These are phyloP conservation scores for Hibiscus mutabilis DNA, from an alignment of 345 rosid species.

Conservation along the genomic window DNA sequence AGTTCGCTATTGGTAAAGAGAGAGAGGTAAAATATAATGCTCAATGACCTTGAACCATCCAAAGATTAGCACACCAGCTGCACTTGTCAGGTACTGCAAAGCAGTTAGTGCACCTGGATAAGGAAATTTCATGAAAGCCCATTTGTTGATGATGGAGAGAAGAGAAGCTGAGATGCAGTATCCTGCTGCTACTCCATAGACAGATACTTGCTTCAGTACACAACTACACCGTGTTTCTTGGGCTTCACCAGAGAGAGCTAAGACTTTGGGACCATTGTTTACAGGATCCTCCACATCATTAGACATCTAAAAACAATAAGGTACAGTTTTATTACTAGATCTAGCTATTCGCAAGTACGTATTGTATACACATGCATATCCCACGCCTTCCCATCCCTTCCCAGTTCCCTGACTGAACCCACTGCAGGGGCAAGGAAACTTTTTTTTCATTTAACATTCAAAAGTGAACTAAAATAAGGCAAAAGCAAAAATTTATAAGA, in stretches of 20 bases:
- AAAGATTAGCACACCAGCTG: slow-evolving; percentile 64
- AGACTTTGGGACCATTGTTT: neutral
- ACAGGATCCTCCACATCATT: slow-evolving; percentile 4
- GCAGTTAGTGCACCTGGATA: slow-evolving; percentile 96
- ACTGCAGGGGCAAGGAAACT: neutral
- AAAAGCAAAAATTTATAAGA: neutral
- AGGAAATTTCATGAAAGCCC: slow-evolving; percentile 96
- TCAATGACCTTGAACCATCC: slow-evolving; percentile 59
- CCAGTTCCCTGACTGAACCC: neutral
- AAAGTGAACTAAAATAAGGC: neutral
- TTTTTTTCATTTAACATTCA: neutral
- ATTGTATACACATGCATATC: neutral
- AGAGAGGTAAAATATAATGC: slow-evolving; percentile 84
- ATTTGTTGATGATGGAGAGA: slow-evolving; percentile 93
- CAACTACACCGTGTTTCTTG: slow-evolving; percentile 1
- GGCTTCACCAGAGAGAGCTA: neutral
- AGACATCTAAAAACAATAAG: neutral
- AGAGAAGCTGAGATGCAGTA: slow-evolving; percentile 92
- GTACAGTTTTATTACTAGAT: neutral
- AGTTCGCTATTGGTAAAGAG: slow-evolving; percentile 97
- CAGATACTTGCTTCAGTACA: slow-evolving; percentile 7
- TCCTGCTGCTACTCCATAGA: slow-evolving; percentile 82
- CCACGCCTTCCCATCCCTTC: neutral
- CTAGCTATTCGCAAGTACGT: neutral
- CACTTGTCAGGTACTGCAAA: slow-evolving; percentile 82